Evolutionary conservation across 495 filamentous ascomycete genomes (phyloP).

Genomic region (Penicillium canescens): DNA sequence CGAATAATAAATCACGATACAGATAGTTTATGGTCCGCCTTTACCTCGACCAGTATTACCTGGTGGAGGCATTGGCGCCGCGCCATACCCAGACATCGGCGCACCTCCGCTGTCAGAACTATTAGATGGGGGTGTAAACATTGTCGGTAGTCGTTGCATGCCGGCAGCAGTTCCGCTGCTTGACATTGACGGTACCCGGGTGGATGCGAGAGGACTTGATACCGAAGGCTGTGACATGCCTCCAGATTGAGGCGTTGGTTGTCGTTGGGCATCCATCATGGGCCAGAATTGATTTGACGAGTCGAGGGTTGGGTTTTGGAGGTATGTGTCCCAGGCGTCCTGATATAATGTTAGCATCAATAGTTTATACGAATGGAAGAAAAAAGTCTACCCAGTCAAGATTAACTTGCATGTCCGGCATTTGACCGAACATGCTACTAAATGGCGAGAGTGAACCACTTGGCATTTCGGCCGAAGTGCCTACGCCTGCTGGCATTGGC

Average conservation of each 20-base stretch:
- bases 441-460: conserved; percentile 48
- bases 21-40: neutral
- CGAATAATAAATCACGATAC: neutral
- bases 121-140: conserved; percentile 19
- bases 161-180: neutral
- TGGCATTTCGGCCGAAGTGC: conserved; percentile 35
- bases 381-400: conserved; percentile 75
- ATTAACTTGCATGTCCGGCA: conserved; percentile 64
- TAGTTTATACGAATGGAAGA: neutral
- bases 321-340: conserved; percentile 59
- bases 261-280: conserved; percentile 37
- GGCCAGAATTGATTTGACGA: conserved; percentile 49
- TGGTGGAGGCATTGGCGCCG: conserved; percentile 13
- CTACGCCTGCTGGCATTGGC: conserved; percentile 35
- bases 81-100: conserved; percentile 14
- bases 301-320: conserved; percentile 52
- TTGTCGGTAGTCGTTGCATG: conserved; percentile 11
- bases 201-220: conserved; percentile 12
- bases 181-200: conserved; percentile 10
- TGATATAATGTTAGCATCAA: conserved; percentile 23
- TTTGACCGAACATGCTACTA: conserved; percentile 56
- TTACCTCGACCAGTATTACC: conserved; percentile 12
- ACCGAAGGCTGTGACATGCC: conserved; percentile 18
- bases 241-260: conserved; percentile 15
- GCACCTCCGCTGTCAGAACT: conserved; percentile 15